A percentile compares a stretch with the other conserved stretches of the same genome.
Evolutionary conservation across 176 grass and related monocot species (phyloP).

Genomic region (Avena eriantha): DNA sequence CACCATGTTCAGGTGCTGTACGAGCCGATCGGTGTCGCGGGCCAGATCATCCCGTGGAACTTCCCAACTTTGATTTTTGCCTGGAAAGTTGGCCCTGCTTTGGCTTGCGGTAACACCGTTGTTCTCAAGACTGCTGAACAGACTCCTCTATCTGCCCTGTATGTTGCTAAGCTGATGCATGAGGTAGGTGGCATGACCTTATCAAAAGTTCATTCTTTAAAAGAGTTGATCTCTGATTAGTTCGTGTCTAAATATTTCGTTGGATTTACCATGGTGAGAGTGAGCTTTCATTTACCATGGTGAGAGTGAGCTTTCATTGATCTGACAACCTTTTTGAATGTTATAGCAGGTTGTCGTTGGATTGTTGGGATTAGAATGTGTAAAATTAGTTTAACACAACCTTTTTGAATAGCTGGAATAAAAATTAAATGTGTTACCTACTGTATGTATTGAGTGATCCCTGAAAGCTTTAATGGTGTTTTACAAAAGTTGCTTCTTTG

Average conservation of each 20-base stretch:
- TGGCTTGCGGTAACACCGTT: conserved; percentile 73
- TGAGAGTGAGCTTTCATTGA: background rate
- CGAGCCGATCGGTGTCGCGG: conserved; percentile 78
- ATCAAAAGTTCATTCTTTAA: background rate
- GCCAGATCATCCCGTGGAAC: conserved; percentile 95
- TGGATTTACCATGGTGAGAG: background rate
- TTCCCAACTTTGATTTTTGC: conserved; percentile 82
- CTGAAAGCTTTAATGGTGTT: background rate
- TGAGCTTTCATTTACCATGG: background rate
- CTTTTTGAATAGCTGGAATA: background rate
- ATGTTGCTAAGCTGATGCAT: conserved; percentile 64
- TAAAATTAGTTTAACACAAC: background rate
- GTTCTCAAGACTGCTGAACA: conserved; percentile 92
- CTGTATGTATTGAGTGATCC: background rate
- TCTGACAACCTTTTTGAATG: background rate
- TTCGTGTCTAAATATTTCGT: no score
- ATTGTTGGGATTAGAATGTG: conserved; percentile 5
- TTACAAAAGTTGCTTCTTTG: background rate
- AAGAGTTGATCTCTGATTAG: background rate
- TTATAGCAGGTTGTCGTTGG: background rate
- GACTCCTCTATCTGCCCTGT: conserved; percentile 88
- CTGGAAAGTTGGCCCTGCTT: conserved; percentile 94
- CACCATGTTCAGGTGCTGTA: conserved; percentile 90
- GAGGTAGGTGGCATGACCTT: conserved; percentile 59
- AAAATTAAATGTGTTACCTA: background rate